phyloP scores from a whole-genome alignment of 371 early-diverging fungal genomes.

The Mortierella sp. region DNA sequence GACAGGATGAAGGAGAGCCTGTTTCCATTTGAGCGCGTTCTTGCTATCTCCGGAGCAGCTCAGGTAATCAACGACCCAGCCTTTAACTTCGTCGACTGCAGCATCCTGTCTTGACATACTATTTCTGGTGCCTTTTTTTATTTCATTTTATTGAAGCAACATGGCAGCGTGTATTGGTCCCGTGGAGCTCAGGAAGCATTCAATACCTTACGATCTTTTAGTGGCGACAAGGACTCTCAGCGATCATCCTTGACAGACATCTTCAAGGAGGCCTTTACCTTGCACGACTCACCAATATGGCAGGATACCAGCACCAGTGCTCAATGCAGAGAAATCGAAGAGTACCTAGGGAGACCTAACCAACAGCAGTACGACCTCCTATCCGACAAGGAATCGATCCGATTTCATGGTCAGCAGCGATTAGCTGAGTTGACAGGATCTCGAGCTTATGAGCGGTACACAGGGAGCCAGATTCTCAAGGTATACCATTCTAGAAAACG shows the following conservation, averaged over 20 bases:
- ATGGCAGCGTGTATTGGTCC: constrained; percentile 86
- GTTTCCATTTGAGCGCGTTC: constrained; percentile 55
- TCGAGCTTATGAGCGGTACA: constrained; percentile 82
- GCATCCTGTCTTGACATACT: not conserved
- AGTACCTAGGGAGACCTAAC: constrained; percentile 62
- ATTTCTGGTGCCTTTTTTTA: not conserved
- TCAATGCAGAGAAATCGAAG: constrained; percentile 73
- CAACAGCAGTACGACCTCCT: not conserved
- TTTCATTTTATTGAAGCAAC: constrained; percentile 66
- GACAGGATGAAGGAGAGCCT: constrained; percentile 49
- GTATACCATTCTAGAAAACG: constrained; percentile 35
- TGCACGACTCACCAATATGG: constrained; percentile 83
- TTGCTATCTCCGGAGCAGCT: constrained; percentile 76
- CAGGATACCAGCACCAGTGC: constrained; percentile 80
- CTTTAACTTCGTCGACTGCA: not conserved
- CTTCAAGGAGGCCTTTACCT: constrained; percentile 67
- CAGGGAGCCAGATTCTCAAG: constrained; percentile 81
- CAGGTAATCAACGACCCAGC: constrained; percentile 58
- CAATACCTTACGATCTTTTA: constrained; percentile 36
- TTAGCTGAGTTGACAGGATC: constrained; percentile 81
- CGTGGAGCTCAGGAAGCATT: constrained; percentile 58
- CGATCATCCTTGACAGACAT: constrained; percentile 60
- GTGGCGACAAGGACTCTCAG: not conserved
- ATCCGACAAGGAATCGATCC: not conserved
- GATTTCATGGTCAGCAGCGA: constrained; percentile 32